Conservation (phyloP, 345 rosid genomes). For the Arabis hirsuta region DNA sequence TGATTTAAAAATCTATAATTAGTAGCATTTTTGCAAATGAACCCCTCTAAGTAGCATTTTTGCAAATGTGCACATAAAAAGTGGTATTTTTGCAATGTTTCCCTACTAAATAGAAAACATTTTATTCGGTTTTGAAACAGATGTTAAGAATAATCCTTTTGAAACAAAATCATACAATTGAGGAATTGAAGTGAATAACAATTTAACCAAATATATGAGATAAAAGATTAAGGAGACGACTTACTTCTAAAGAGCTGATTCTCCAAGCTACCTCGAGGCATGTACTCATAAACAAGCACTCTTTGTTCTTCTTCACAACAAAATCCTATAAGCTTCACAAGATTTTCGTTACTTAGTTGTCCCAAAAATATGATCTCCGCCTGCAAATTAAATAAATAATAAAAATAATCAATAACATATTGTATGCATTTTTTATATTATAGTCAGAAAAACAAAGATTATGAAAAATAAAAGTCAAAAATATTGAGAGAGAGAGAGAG, state of each 20-base stretch:
- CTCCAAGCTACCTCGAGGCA: conserved; percentile 78
- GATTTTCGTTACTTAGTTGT: conserved; percentile 67
- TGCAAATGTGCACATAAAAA: no score
- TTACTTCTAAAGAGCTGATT: conserved; percentile 74
- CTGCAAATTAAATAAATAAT: conserved; percentile 44
- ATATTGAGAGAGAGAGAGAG: not conserved
- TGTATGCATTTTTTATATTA: not conserved
- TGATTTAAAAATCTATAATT: no score
- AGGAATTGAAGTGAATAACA: no score
- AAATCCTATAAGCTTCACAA: conserved; percentile 82
- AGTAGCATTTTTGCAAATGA: no score
- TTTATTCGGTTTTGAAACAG: no score
- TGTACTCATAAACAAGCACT: conserved; percentile 71
- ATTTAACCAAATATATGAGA: not conserved
- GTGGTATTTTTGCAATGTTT: no score
- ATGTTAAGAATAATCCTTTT: no score
- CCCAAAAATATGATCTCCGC: conserved; percentile 86
- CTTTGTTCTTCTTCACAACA: conserved; percentile 78
- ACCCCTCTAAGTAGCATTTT: no score
- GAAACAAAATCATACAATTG: no score
- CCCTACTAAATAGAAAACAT: no score
- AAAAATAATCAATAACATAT: not conserved
- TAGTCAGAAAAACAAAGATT: not conserved
- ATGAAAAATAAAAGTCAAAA: conserved; percentile 1
- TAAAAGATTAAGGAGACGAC: conserved; percentile 11